Conservation (phyloP, 2,329 filamentous ascomycete species). For the Epichloe uncinata region DNA sequence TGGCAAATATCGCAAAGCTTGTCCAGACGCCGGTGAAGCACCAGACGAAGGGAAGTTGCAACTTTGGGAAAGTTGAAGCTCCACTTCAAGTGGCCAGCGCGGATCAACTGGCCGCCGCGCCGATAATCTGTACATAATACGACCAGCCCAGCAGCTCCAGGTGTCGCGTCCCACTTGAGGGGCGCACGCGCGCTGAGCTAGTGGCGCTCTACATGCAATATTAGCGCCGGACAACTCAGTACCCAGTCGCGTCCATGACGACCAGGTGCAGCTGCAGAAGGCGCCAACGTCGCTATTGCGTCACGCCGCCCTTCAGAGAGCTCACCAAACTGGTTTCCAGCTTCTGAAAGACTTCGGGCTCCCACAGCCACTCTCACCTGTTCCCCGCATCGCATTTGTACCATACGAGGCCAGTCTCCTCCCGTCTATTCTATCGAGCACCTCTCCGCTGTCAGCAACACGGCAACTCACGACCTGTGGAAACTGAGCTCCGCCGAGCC, state of each 20-base stretch:
- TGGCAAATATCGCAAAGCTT: neutral
- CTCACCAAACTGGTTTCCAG: constrained; percentile 2
- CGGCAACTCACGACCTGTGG: neutral
- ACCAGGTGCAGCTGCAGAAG: neutral
- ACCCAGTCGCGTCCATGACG: neutral
- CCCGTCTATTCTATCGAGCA: neutral
- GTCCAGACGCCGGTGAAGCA: neutral
- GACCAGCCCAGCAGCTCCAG: too few relatives aligned
- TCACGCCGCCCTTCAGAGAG: constrained; percentile 4
- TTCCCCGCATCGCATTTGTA: neutral
- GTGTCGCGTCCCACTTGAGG: too few relatives aligned
- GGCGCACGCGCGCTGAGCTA: neutral
- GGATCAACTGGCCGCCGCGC: constrained; percentile 12
- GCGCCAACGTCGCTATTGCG: constrained; percentile 6
- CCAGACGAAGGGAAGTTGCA: neutral
- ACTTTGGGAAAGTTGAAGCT: neutral
- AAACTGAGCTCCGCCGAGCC: neutral
- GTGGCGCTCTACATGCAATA: neutral
- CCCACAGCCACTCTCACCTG: neutral
- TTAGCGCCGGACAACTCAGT: neutral
- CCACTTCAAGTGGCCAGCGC: neutral
- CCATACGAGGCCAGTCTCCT: neutral
- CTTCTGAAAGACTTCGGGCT: neutral
- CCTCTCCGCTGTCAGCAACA: too few relatives aligned
- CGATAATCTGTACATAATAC: neutral